These are phyloP conservation scores for Galeopsis tetrahit DNA, from an alignment of 257 asterid species.

Conservation along the genomic window DNA sequence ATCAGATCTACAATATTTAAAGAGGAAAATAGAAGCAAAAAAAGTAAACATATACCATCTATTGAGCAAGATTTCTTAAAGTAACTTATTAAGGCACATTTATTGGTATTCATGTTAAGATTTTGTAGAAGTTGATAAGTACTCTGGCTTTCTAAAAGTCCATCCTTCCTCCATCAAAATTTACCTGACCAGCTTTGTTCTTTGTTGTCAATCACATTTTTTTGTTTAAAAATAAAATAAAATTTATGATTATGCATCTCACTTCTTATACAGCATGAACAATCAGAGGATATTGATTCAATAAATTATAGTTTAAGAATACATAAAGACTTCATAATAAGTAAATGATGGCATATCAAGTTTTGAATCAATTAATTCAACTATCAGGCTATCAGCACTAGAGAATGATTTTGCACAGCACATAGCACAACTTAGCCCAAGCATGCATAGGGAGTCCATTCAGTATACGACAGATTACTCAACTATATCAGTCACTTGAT, in stretches of 20 bases:
- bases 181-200: background rate
- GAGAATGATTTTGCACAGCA: background rate
- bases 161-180: constrained; percentile 2
- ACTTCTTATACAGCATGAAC: background rate
- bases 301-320: background rate
- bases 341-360: background rate
- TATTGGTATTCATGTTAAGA: background rate
- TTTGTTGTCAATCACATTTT: background rate
- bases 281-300: background rate
- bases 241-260: background rate
- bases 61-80: background rate
- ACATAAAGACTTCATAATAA: background rate
- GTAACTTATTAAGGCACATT: background rate
- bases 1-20: background rate
- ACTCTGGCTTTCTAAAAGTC: background rate
- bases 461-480: constrained; percentile 1
- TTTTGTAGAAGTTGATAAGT: background rate
- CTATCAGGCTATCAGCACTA: constrained; percentile 7
- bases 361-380: background rate
- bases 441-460: background rate
- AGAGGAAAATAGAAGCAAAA: constrained; percentile 8
- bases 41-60: background rate
- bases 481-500: background rate
- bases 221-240: background rate
- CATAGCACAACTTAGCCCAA: background rate